Conservation (phyloP, 2,329 filamentous ascomycete genomes). For the Aspergillus clavatus region DNA sequence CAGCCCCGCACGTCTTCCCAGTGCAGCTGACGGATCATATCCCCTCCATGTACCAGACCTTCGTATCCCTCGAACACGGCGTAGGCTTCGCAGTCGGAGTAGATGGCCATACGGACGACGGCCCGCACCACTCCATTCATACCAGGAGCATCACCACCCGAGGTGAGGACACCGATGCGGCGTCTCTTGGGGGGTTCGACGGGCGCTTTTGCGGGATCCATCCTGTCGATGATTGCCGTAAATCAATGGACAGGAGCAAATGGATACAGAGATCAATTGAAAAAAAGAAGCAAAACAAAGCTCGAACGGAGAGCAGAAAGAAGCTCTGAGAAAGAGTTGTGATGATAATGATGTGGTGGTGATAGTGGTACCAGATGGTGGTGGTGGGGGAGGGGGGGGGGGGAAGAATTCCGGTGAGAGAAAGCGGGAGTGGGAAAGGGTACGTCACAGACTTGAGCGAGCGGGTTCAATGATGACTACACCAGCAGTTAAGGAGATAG, state of each 20-base stretch:
- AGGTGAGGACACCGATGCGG: constrained; percentile 86
- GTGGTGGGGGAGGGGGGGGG: too few species aligned
- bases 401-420: constrained; percentile 34
- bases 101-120: constrained; percentile 85
- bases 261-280: not conserved
- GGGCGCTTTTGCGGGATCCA: constrained; percentile 16
- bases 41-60: constrained; percentile 81
- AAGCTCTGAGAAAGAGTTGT: too few species aligned
- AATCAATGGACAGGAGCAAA: not conserved
- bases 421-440: constrained; percentile 25
- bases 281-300: not conserved
- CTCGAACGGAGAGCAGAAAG: not conserved
- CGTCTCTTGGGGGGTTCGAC: constrained; percentile 47
- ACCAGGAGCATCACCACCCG: constrained; percentile 86
- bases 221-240: constrained; percentile 11
- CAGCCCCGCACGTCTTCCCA: constrained; percentile 96
- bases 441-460: constrained; percentile 17
- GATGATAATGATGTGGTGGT: too few species aligned
- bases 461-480: not conserved
- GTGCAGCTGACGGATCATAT: constrained; percentile 79
- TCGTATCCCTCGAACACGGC: constrained; percentile 94
- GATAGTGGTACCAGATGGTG: too few species aligned
- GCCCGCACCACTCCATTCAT: constrained; percentile 92
- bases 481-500: too few species aligned
- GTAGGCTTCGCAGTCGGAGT: constrained; percentile 73